A percentile compares a stretch with the other conserved stretches of the same genome.
Evolutionary conservation across 164 flowering plant species (phyloP).

Genomic region (Berberis thunbergii): DNA sequence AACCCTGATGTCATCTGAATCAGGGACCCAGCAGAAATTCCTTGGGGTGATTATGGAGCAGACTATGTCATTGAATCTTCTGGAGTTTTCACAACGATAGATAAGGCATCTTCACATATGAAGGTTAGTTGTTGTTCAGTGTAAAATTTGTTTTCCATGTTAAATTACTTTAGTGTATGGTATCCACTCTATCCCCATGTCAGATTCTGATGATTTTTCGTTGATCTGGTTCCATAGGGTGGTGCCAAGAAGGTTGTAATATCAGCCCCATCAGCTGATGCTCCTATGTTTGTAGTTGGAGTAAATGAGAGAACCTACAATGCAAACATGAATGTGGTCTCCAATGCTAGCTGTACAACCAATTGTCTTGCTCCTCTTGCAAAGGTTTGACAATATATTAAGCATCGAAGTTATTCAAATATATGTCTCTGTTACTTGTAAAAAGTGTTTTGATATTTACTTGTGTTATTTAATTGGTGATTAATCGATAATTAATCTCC

Average conservation of each 20-base stretch:
- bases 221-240: conserved; percentile 42
- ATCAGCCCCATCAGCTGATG: conserved; percentile 99
- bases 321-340: conserved; percentile 87
- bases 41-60: conserved; percentile 90
- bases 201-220: background rate
- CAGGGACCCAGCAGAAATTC: conserved; percentile 88
- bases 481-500: too few species aligned
- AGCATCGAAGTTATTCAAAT: background rate
- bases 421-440: background rate
- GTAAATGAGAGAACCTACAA: conserved; percentile 84
- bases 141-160: background rate
- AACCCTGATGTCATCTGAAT: background rate
- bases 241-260: conserved; percentile 95
- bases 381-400: conserved; percentile 36
- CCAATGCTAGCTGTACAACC: conserved; percentile 98
- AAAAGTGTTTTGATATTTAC: too few species aligned
- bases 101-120: conserved; percentile 72
- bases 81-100: conserved; percentile 84
- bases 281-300: conserved; percentile 98
- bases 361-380: conserved; percentile 96
- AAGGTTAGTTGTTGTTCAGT: conserved; percentile 38
- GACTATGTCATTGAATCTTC: conserved; percentile 98
- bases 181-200: too few species aligned
- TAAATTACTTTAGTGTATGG: background rate
- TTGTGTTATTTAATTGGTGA: too few species aligned